Conservation (phyloP, 2,329 filamentous ascomycete genomes). For the Fusarium sp. region DNA sequence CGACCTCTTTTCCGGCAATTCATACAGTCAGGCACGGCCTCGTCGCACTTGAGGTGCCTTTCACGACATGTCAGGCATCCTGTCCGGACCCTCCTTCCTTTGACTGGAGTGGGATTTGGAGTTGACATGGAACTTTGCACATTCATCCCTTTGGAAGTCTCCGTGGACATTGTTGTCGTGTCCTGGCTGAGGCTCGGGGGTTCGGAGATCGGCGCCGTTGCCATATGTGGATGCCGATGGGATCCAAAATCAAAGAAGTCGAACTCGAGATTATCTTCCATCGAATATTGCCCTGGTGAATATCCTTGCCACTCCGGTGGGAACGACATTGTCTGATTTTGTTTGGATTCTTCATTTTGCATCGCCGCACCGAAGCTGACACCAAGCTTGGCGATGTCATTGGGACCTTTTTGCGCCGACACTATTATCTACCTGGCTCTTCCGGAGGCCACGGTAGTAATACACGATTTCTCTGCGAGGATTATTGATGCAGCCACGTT, state of each 20-base stretch:
- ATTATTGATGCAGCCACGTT: not conserved
- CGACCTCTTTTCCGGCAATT: conserved; percentile 92
- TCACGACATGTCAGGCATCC: conserved; percentile 92
- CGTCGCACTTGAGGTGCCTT: conserved; percentile 91
- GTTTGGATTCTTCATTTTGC: conserved; percentile 39
- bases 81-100: conserved; percentile 83
- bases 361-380: conserved; percentile 41
- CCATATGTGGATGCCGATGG: conserved; percentile 14
- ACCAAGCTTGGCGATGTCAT: conserved; percentile 38
- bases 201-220: conserved; percentile 12
- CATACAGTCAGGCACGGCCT: conserved; percentile 70
- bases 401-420: conserved; percentile 23
- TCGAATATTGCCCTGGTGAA: conserved; percentile 18
- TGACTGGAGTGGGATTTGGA: conserved; percentile 31
- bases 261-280: not conserved
- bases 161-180: conserved; percentile 8
- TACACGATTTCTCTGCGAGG: not conserved
- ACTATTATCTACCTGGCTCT: conserved; percentile 29
- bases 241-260: conserved; percentile 14
- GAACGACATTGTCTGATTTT: conserved; percentile 31
- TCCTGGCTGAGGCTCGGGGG: conserved; percentile 16
- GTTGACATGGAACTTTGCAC: conserved; percentile 11
- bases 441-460: conserved; percentile 20
- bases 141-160: conserved; percentile 26
- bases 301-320: conserved; percentile 28